A percentile compares a stretch with the other conserved stretches of the same genome.
These are phyloP conservation scores for Entophlyctis luteolus DNA, from an alignment of 192 early-diverging fungal species.

Conservation along the genomic window DNA sequence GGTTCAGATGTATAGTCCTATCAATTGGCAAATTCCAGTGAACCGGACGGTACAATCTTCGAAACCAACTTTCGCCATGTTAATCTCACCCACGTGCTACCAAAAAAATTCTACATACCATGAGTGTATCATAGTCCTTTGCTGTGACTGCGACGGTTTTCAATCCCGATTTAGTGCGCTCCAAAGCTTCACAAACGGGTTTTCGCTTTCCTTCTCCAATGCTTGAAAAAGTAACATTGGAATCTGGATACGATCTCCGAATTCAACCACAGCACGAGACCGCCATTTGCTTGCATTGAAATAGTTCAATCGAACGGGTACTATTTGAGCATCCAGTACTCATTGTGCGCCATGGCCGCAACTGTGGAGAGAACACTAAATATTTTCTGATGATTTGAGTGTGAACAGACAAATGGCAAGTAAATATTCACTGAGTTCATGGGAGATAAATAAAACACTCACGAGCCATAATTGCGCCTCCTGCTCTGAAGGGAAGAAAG, in stretches of 20 bases:
- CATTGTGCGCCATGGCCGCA: constrained; percentile 81
- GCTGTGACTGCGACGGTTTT: constrained; percentile 90
- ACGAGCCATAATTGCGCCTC: constrained; percentile 51
- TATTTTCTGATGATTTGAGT: not conserved
- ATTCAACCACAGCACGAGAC: constrained; percentile 95
- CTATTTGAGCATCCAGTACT: constrained; percentile 86
- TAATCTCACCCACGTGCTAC: too few relatives aligned
- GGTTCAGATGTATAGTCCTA: constrained; percentile 82
- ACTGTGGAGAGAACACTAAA: constrained; percentile 48
- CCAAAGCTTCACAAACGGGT: constrained; percentile 76
- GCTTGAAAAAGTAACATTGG: constrained; percentile 72
- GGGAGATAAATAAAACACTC: constrained; percentile 5
- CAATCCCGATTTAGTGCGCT: constrained; percentile 71
- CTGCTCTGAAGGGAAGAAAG: constrained; percentile 91
- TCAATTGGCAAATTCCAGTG: constrained; percentile 81
- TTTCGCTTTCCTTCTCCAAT: constrained; percentile 81
- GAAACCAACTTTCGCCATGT: too few relatives aligned
- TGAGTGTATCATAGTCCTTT: constrained; percentile 85
- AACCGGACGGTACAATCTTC: constrained; percentile 85
- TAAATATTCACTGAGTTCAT: too few relatives aligned
- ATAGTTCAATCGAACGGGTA: constrained; percentile 90
- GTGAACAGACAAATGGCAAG: not conserved
- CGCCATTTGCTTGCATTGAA: constrained; percentile 93
- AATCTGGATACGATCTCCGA: constrained; percentile 85
- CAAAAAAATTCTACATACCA: constrained; percentile 59